Evolutionary conservation across 2,329 filamentous ascomycete species (phyloP).

Genomic region (Penicillium sp.): DNA sequence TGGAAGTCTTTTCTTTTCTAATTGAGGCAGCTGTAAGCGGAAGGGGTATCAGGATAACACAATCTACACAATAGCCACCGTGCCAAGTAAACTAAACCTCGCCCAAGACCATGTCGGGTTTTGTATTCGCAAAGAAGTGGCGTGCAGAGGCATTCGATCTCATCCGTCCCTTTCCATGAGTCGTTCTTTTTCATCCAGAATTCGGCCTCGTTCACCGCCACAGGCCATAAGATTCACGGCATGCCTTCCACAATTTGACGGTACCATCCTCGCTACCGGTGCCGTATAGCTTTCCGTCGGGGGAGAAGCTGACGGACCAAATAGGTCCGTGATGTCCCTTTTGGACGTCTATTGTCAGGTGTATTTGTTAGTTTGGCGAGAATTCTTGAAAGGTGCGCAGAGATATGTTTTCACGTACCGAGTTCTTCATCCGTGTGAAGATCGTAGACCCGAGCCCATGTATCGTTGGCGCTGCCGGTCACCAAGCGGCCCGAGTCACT

Average conservation of each 20-base stretch:
- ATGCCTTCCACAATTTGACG: conserved; percentile 81
- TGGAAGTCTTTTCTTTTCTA: not conserved
- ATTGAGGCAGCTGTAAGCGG: not conserved
- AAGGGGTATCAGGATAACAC: not conserved
- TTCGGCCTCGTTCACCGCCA: conserved; percentile 47
- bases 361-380: conserved; percentile 5
- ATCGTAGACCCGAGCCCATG: conserved; percentile 92
- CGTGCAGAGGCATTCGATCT: no score
- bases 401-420: conserved; percentile 39
- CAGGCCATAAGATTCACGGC: conserved; percentile 57
- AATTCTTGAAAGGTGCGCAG: no score
- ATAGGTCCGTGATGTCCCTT: conserved; percentile 97
- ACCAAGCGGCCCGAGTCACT: conserved; percentile 74
- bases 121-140: not conserved
- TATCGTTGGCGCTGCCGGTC: conserved; percentile 84
- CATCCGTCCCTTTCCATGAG: no score
- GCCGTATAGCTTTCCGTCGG: conserved; percentile 91
- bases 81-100: not conserved
- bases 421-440: conserved; percentile 78
- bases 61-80: not conserved
- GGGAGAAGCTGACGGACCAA: conserved; percentile 91
- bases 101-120: not conserved
- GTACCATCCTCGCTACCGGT: conserved; percentile 97
- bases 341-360: conserved; percentile 61
- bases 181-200: not conserved